Conservation (phyloP, 2,329 filamentous ascomycete genomes). For the Ceratocystis alfenasii region DNA sequence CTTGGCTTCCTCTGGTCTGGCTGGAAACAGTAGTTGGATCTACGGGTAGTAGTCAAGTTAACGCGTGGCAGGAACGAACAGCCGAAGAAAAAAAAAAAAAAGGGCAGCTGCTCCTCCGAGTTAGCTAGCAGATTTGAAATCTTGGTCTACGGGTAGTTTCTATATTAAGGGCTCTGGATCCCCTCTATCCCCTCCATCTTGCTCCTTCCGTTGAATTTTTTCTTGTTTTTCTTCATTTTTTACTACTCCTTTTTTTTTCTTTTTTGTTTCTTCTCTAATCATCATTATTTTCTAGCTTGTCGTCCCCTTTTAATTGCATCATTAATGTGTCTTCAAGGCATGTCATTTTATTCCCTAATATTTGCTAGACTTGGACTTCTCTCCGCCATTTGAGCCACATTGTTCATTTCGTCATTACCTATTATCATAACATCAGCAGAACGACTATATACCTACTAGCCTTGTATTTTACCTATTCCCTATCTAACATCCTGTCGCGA, state of each 20-base stretch:
- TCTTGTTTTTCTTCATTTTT: neutral
- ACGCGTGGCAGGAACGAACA: slow-evolving; percentile 2
- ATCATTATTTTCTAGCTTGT: neutral
- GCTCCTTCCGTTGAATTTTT: slow-evolving; percentile 8
- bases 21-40: neutral
- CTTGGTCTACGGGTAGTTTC: neutral
- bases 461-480: neutral
- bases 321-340: neutral
- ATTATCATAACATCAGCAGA: neutral
- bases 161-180: slow-evolving; percentile 3
- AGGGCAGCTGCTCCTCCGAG: slow-evolving; percentile 2
- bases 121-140: neutral
- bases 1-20: neutral
- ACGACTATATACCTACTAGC: neutral
- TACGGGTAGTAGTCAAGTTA: neutral
- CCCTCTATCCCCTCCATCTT: neutral
- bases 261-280: neutral
- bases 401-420: neutral
- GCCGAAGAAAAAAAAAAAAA: neutral
- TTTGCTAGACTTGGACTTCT: neutral
- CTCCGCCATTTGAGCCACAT: neutral
- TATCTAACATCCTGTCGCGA: neutral
- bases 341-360: neutral
- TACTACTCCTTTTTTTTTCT: neutral
- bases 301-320: neutral